A percentile compares a stretch with the other conserved stretches of the same genome.
These are phyloP conservation scores for Neurospora sp. DNA, from an alignment of 495 filamentous ascomycete genomes.

Conservation along the genomic window DNA sequence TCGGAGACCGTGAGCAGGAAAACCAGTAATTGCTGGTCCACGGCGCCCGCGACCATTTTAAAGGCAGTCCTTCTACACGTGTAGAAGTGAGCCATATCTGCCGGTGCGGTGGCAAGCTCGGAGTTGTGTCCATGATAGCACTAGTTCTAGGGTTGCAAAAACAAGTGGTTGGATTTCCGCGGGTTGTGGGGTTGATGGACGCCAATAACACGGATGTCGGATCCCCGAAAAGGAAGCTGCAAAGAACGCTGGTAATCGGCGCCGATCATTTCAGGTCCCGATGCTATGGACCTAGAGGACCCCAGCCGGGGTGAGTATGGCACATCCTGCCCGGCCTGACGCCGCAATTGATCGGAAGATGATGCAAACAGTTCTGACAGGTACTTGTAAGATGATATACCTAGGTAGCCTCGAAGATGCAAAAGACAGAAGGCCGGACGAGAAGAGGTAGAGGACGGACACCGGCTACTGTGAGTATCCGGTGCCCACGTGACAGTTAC, in stretches of 20 bases:
- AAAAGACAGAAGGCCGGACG: background rate
- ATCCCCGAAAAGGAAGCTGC: background rate
- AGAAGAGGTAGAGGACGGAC: background rate
- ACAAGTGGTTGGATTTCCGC: background rate
- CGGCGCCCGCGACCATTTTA: background rate
- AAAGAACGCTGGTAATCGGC: background rate
- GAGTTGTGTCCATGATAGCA: background rate
- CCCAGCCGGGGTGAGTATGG: background rate
- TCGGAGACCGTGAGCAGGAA: background rate
- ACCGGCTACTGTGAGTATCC: background rate
- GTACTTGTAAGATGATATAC: background rate
- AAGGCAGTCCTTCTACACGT: background rate
- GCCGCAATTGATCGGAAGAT: background rate
- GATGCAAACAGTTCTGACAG: background rate
- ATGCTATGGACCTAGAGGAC: background rate
- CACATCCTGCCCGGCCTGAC: background rate
- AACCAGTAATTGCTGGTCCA: background rate
- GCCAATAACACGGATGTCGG: background rate
- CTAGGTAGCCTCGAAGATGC: background rate
- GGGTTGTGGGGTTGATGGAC: background rate
- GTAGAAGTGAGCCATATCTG: background rate
- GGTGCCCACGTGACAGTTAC: background rate
- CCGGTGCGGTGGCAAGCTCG: background rate
- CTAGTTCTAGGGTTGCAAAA: background rate
- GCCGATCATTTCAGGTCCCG: background rate